phyloP scores from a whole-genome alignment of 2,329 filamentous ascomycete genomes.

The Leptographium radiaticola region DNA sequence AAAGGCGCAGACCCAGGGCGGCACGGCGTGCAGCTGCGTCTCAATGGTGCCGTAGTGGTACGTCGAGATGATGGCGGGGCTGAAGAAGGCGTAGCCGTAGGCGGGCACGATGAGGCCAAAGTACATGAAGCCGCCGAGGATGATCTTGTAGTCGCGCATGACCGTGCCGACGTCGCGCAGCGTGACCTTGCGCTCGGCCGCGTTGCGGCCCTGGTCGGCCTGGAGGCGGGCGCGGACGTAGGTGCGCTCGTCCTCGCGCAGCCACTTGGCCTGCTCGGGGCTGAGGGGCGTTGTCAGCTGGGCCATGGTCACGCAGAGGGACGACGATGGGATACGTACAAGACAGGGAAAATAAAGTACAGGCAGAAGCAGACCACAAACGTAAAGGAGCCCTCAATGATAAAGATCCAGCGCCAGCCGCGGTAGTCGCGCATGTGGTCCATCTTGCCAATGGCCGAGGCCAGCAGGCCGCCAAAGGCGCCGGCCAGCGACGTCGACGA shows the following conservation, averaged over 20 bases:
- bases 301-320: neutral
- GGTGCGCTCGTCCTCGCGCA: constrained; percentile 53
- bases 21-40: constrained; percentile 45
- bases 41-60: constrained; percentile 49
- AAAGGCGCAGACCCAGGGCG: constrained; percentile 57
- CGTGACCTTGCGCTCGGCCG: constrained; percentile 47
- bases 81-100: constrained; percentile 68
- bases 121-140: constrained; percentile 69
- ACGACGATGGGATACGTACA: constrained; percentile 24
- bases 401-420: constrained; percentile 76
- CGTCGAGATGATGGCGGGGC: constrained; percentile 55
- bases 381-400: constrained; percentile 59
- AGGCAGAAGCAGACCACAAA: constrained; percentile 47
- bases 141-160: constrained; percentile 62
- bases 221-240: constrained; percentile 55
- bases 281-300: constrained; percentile 4
- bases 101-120: constrained; percentile 67
- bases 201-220: constrained; percentile 55
- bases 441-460: constrained; percentile 84
- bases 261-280: constrained; percentile 62
- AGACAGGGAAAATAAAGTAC: constrained; percentile 59
- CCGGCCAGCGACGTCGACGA: constrained; percentile 65
- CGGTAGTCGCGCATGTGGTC: constrained; percentile 51
- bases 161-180: constrained; percentile 45
- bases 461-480: constrained; percentile 76